Base-by-base conservation (phyloP, 2,329 filamentous ascomycete species). In the Thelonectria rubi region DNA sequence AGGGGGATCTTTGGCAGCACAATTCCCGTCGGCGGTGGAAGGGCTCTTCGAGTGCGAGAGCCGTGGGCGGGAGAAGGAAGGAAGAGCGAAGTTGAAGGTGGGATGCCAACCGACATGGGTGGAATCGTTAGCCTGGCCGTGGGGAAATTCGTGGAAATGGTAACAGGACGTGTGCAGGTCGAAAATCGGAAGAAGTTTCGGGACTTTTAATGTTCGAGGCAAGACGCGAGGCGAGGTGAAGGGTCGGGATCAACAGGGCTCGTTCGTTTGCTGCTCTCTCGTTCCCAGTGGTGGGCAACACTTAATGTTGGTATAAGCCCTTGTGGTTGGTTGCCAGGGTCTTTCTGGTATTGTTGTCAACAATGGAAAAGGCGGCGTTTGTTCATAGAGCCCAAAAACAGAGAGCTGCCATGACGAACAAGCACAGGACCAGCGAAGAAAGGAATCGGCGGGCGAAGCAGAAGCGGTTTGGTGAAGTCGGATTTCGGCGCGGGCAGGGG, bases 101-200 rank as follows among this genome's bases (percentile, higher is more conserved):
- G 63, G 52, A 68, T 68, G 52, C 68, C 65, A 69, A 71, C 63
- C 64, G 70, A 76, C 74, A 76, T 76, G 63, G 57, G 57, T 51
- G 58, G 53, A 52, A 40, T 52, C 12, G 26, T 51, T 24, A 15
- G 30, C 18, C 37, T 32, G 24, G 42, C 39, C 26, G 5, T 9
- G 15, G 21, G 26, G 47, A 26, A 50, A 18, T 26, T 17, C 45
- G 52, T 42, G 10, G 21, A 9, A 20, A 34, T 15, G 24, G 8
- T 2, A 30, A 53, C 32, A 53, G 52, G 47, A n/a, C n/a, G n/a
- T n/a, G n/a, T n/a, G 39, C 24, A 24, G 21, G 24, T 47, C 32
- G 40, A 26, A 32, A 24, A 15, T 47, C 21, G 21, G 15, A n/a
- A 30, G 12, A 26, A 30, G 43, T 15, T 37, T 37, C 10, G 32